Evolutionary conservation across 257 asterid species (phyloP).

Genomic region (Solanum microdontum): DNA sequence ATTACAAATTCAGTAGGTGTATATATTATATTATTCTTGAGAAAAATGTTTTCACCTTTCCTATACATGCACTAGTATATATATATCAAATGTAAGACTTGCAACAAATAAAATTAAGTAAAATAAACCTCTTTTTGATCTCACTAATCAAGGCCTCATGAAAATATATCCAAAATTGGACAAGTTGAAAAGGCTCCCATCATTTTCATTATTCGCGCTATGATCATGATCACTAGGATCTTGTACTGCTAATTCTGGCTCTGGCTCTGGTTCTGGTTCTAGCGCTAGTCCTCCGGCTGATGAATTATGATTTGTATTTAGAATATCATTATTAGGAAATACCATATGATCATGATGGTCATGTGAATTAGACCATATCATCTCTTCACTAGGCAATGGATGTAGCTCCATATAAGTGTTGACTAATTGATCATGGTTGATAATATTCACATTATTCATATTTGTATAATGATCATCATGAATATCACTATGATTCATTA

Average conservation of each 20-base stretch:
- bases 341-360: background rate
- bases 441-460: background rate
- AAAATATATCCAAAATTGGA: conserved; percentile 38
- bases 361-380: conserved; percentile 26
- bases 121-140: background rate
- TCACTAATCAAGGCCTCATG: conserved; percentile 24
- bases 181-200: conserved; percentile 17
- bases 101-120: background rate
- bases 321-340: conserved; percentile 3
- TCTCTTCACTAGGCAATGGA: conserved; percentile 35
- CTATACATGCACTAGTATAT: background rate
- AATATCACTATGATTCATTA: background rate
- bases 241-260: background rate
- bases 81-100: background rate
- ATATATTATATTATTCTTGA: background rate
- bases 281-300: background rate
- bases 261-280: background rate
- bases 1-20: background rate
- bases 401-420: conserved; percentile 13
- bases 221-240: conserved; percentile 1
- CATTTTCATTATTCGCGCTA: background rate
- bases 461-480: background rate
- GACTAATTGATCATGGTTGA: background rate
- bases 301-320: background rate
- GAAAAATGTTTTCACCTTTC: background rate